phyloP scores from a whole-genome alignment of 805 yeast species.

The Tetrapisispora phaffii region DNA sequence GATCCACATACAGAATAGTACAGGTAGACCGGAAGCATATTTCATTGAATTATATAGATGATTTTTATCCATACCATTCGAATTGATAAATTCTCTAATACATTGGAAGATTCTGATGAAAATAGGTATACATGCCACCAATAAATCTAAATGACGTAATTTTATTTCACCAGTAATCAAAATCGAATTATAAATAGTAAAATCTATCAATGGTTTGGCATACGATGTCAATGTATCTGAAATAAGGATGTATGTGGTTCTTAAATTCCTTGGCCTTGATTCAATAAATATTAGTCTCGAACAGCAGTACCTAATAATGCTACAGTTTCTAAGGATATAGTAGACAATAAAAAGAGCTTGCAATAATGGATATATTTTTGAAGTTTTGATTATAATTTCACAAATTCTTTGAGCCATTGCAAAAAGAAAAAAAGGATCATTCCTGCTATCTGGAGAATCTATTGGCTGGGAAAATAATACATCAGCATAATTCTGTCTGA shows the following conservation, averaged over 20 bases:
- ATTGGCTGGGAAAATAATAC: neutral
- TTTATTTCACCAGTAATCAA: conserved; percentile 17
- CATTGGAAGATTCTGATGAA: conserved; percentile 79
- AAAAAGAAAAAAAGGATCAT: neutral
- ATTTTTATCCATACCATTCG: conserved; percentile 31
- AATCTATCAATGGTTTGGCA: conserved; percentile 65
- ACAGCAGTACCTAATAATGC: conserved; percentile 33
- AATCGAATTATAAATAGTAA: conserved; percentile 46
- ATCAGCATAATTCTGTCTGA: conserved; percentile 8
- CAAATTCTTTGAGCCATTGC: neutral
- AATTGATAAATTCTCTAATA: conserved; percentile 45
- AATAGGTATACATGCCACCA: conserved; percentile 46
- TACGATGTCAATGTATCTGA: conserved; percentile 83
- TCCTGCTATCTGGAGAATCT: neutral
- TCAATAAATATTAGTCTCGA: conserved; percentile 31
- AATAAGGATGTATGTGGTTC: conserved; percentile 57
- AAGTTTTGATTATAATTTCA: conserved; percentile 3
- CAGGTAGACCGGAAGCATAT: conserved; percentile 57
- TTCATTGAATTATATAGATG: conserved; percentile 68
- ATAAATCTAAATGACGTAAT: conserved; percentile 17
- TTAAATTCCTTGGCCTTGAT: conserved; percentile 27
- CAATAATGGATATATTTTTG: conserved; percentile 13
- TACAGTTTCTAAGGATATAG: conserved; percentile 24
- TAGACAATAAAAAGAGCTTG: conserved; percentile 14
- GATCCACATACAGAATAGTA: conserved; percentile 33